A percentile compares a stretch with the other conserved stretches of the same genome.
phyloP scores from a whole-genome alignment of 371 early-diverging fungal genomes.

The Batkoa obscura region DNA sequence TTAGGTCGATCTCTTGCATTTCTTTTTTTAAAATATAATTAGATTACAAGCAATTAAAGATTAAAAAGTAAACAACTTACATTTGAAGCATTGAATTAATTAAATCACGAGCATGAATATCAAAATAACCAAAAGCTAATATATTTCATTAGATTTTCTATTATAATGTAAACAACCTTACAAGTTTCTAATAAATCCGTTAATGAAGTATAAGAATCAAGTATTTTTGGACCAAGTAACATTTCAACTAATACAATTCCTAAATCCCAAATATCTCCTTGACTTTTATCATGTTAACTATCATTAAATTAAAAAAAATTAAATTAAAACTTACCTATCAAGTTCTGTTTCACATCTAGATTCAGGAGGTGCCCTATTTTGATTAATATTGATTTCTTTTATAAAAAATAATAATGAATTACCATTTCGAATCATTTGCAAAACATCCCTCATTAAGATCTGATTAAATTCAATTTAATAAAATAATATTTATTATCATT shows the following conservation, averaged over 20 bases:
- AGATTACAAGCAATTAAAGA: no score
- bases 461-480: neutral
- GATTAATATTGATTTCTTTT: slow-evolving; percentile 1
- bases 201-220: slow-evolving; percentile 28
- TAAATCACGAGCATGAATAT: slow-evolving; percentile 23
- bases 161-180: no score
- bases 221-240: slow-evolving; percentile 41
- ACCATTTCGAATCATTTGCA: neutral
- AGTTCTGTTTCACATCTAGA: slow-evolving; percentile 25
- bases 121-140: no score
- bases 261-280: slow-evolving; percentile 58
- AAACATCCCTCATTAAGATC: neutral
- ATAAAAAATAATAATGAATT: neutral
- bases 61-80: slow-evolving; percentile 7
- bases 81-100: slow-evolving; percentile 29
- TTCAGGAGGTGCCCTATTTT: slow-evolving; percentile 30
- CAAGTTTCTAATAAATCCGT: slow-evolving; percentile 27
- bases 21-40: no score
- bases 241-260: slow-evolving; percentile 52
- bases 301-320: neutral
- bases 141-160: no score
- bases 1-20: no score
- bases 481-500: no score
- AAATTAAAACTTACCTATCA: slow-evolving; percentile 17
- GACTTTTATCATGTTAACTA: slow-evolving; percentile 12